Evolutionary conservation across 306 rosid genomes (phyloP), one percentile per base, ranked within the genome.

Genomic region (Vachellia collinsii): DNA sequence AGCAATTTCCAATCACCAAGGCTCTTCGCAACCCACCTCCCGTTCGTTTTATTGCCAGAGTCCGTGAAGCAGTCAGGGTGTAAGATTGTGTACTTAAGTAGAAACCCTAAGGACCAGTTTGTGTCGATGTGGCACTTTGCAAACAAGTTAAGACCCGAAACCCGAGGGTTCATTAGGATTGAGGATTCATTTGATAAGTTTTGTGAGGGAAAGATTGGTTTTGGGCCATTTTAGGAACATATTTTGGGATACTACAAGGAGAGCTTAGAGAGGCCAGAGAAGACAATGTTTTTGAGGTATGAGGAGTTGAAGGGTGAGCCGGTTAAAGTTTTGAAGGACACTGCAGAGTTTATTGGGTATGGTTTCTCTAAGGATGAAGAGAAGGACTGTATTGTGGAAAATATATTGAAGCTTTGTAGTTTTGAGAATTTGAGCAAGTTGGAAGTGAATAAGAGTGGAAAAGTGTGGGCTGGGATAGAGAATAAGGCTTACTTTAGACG

Each of bases 371-470:
- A 6, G 6, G 84, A 67, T 11, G 84, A 81, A 75, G 84, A 65
- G 43, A 19, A 84, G 80, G 23, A 73, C 78, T 61, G 80, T 7
- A 47, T 64, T 56, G 74, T 76, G 11, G 77, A 68, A 63, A 67
- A 81, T 36, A 62, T 88, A 16, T 43, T 77, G 44, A 53, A 41
- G 63, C 8, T 83, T 51, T 88, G 89, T 72, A 80, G 84, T 42
- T 83, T 88, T 71, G 87, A 87, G 5, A 78, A 22, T 59, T 41
- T 87, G 37, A 83, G 84, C 17, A 78, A 70, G 41, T 51, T 88
- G 84, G 80, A 80, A 70, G 85, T 83, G 47, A 85, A 88, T 42
- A 88, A 75, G 67, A 88, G 13, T 0, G 91, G 83, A 6, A 83
- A 64, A 65, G 4, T 78, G 19, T 0, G 17, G 0, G 3, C 66